A percentile compares a stretch with the other conserved stretches of the same genome.
Conservation (phyloP, 2,329 filamentous ascomycete genomes). For the Trichoderma gracile region DNA sequence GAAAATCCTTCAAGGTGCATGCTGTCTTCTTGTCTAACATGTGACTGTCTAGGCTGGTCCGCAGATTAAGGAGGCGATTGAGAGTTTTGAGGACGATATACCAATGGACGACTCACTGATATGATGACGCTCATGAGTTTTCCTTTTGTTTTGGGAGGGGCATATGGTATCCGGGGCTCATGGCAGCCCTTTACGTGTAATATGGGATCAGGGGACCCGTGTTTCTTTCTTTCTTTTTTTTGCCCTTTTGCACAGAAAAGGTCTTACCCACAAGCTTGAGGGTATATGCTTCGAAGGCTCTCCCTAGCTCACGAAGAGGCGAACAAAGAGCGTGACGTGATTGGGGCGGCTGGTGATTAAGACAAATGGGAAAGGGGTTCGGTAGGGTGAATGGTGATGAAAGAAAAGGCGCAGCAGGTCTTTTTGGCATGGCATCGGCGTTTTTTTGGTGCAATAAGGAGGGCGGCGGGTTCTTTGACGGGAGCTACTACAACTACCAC, state of each 20-base stretch:
- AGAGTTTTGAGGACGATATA: conserved; percentile 80
- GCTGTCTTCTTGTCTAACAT: not conserved
- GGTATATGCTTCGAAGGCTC: conserved; percentile 9
- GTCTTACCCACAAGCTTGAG: not conserved
- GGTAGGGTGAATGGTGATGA: not conserved
- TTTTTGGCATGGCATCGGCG: conserved; percentile 29
- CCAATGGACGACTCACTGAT: conserved; percentile 68
- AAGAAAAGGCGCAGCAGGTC: conserved; percentile 5
- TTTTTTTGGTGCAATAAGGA: conserved; percentile 12
- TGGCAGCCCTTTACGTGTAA: conserved; percentile 14
- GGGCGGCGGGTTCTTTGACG: not conserved
- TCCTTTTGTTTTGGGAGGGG: not conserved
- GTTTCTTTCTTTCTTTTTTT: not conserved
- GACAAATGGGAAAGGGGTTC: not conserved
- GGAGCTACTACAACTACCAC: not conserved
- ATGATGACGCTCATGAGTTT: conserved; percentile 46
- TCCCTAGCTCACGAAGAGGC: not conserved
- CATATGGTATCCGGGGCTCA: conserved; percentile 14
- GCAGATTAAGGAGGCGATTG: conserved; percentile 95
- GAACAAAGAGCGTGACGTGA: not conserved
- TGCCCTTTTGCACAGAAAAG: not conserved
- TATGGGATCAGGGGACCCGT: not conserved
- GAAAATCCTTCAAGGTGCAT: conserved; percentile 12
- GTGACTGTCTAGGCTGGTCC: conserved; percentile 70
- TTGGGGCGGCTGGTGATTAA: conserved; percentile 2